Evolutionary conservation across 495 filamentous ascomycete genomes (phyloP), one percentile per base, ranked within the genome.

Genomic region (Aspergillus cavernicola): DNA sequence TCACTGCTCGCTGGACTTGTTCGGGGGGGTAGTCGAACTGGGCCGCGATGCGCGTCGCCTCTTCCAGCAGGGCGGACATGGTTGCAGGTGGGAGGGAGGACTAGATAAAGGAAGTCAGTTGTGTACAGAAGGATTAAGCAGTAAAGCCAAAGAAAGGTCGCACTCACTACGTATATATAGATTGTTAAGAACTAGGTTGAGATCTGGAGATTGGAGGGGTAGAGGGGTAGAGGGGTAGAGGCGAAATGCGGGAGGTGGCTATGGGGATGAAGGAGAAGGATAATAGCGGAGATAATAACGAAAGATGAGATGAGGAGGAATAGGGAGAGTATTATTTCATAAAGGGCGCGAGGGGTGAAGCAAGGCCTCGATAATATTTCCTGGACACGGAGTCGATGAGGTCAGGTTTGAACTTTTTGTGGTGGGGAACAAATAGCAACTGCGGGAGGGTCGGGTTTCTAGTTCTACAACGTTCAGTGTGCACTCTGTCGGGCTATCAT

Each of bases 21-120:
- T 88, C 83, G 33, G 88, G 79, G 52, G 83, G 74, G 73, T 89
- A 96, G 13, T 96, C 89, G 68, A 98, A 97, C 68, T 95, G 82
- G 53, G 78, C 78, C 53, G 88, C 88, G 56, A 98, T 85, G 62
- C 77, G 80, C 80, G 83, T 79, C 15, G 90, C 88, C 66, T 88
- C 85, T 45, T 86, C 80, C 53, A 85, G 71, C 54, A 96, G 73
- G 18, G 82, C 70, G 48, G 70, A 69, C 70, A 73, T 73, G 58
- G 46, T 62, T 54, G 52, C 16, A 46, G 54, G 16, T 37, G 46
- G 18, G 38, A 47, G n/a, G n/a, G n/a, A n/a, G n/a, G n/a, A n/a
- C n/a, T n/a, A n/a, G n/a, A n/a, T n/a, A 4, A 32, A 43, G 49
- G 43, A 55, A 6, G 31, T 33, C 31, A 13, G 31, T 33, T 29